Conservation (phyloP, 345 rosid genomes). For the Brassica cretica region DNA sequence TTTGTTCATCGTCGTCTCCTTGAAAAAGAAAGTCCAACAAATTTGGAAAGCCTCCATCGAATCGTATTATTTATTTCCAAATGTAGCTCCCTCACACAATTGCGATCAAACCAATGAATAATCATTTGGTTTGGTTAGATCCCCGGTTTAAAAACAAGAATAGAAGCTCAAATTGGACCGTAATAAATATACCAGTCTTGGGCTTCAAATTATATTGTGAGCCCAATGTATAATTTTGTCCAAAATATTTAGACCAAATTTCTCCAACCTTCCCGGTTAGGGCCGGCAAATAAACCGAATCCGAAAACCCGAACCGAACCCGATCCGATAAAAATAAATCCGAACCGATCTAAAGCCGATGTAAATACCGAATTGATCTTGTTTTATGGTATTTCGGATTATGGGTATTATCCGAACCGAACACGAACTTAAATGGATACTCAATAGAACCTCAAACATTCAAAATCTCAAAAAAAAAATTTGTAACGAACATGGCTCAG, state of each 20-base stretch:
- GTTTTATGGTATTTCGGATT: too few species aligned
- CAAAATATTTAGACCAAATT: not conserved
- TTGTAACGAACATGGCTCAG: too few species aligned
- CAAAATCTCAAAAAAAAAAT: too few species aligned
- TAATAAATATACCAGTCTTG: not conserved
- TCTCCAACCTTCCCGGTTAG: slow-evolving; percentile 11
- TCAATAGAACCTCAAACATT: too few species aligned
- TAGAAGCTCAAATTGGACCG: not conserved
- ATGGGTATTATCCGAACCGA: too few species aligned
- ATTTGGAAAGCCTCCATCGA: slow-evolving; percentile 12
- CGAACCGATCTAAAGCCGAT: too few species aligned
- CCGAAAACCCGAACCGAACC: too few species aligned
- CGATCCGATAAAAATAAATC: too few species aligned
- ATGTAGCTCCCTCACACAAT: not conserved
- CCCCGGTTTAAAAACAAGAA: not conserved
- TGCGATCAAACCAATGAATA: not conserved
- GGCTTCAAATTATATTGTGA: not conserved
- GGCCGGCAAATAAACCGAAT: too few species aligned
- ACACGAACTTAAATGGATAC: too few species aligned
- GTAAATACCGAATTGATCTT: too few species aligned
- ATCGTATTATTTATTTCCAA: slow-evolving; percentile 2
- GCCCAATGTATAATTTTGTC: slow-evolving; percentile 3
- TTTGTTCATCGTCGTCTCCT: slow-evolving; percentile 24
- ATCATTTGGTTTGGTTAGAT: slow-evolving; percentile 12
- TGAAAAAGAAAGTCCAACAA: slow-evolving; percentile 31